Percentiles rank a stretch among this genome's conserved stretches.
Evolutionary conservation across 129 eudicot genomes (phyloP).

Genomic region (Smallanthus sonchifolius): DNA sequence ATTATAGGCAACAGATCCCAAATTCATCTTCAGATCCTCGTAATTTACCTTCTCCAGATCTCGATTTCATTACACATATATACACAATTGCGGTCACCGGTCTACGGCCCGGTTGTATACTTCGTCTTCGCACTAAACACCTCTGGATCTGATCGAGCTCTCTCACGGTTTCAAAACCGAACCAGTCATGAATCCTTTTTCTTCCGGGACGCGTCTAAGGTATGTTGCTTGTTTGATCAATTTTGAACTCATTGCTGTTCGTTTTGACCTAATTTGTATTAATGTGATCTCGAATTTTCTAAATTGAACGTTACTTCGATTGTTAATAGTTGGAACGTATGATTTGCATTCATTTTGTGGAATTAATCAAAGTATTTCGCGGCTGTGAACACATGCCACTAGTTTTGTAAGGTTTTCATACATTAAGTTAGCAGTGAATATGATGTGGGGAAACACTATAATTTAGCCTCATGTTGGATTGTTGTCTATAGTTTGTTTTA

Average conservation of each 20-base stretch:
- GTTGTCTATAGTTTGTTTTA: not conserved
- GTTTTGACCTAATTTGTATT: constrained; percentile 16
- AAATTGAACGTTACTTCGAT: constrained; percentile 10
- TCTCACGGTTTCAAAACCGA: constrained; percentile 29
- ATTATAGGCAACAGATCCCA: constrained; percentile 20
- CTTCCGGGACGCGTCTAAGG: constrained; percentile 91
- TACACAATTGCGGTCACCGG: not conserved
- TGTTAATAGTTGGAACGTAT: not conserved
- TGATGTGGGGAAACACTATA: not conserved
- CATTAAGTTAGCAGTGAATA: not conserved
- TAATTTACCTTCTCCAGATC: constrained; percentile 29
- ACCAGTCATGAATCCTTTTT: constrained; percentile 86
- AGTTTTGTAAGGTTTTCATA: constrained; percentile 4
- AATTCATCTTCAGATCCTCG: constrained; percentile 27
- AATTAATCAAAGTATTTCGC: constrained; percentile 13
- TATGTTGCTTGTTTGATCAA: constrained; percentile 17
- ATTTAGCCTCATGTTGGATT: not conserved
- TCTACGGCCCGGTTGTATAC: constrained; percentile 11
- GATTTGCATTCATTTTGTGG: constrained; percentile 11
- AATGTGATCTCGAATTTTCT: not conserved
- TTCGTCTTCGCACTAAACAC: not conserved
- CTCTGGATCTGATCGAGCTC: constrained; percentile 58
- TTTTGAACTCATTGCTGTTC: constrained; percentile 13
- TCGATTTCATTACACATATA: constrained; percentile 15
- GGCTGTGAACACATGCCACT: not conserved